phyloP scores from a whole-genome alignment of 129 eudicot species.

The Erigeron canadensis region DNA sequence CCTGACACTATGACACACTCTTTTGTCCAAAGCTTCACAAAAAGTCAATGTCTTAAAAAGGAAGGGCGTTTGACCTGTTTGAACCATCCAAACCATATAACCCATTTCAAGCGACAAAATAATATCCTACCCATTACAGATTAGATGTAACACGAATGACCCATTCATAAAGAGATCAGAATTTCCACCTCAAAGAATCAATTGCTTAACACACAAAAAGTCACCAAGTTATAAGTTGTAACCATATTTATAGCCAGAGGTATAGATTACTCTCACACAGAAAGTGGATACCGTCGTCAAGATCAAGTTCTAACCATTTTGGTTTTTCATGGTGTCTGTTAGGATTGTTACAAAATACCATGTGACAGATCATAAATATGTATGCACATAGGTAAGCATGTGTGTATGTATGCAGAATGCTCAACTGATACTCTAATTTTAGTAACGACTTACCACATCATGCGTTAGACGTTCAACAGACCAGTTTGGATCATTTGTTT shows the following conservation, averaged over 20 bases:
- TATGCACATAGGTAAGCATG: not conserved
- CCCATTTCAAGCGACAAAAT: too few species aligned
- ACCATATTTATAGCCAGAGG: not conserved
- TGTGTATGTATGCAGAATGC: not conserved
- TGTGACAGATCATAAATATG: not conserved
- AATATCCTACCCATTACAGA: too few species aligned
- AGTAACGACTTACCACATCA: conserved; percentile 58
- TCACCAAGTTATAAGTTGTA: not conserved
- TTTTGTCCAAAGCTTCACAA: too few species aligned
- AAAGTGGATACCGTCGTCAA: not conserved
- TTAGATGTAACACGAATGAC: too few species aligned
- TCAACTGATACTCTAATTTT: not conserved
- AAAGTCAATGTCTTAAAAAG: too few species aligned
- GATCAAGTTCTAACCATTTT: not conserved
- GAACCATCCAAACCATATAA: too few species aligned
- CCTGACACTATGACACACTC: too few species aligned
- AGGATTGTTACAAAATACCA: not conserved
- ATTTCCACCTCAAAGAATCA: not conserved
- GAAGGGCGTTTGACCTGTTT: too few species aligned
- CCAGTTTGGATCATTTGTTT: conserved; percentile 39
- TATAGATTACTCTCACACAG: not conserved
- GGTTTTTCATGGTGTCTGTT: not conserved
- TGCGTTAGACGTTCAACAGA: conserved; percentile 53
- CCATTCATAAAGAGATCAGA: not conserved
- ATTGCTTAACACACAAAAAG: not conserved